A percentile compares a stretch with the other conserved stretches of the same genome.
Evolutionary conservation across 2,329 filamentous ascomycete genomes (phyloP).

Genomic region (Fusarium circinatum): DNA sequence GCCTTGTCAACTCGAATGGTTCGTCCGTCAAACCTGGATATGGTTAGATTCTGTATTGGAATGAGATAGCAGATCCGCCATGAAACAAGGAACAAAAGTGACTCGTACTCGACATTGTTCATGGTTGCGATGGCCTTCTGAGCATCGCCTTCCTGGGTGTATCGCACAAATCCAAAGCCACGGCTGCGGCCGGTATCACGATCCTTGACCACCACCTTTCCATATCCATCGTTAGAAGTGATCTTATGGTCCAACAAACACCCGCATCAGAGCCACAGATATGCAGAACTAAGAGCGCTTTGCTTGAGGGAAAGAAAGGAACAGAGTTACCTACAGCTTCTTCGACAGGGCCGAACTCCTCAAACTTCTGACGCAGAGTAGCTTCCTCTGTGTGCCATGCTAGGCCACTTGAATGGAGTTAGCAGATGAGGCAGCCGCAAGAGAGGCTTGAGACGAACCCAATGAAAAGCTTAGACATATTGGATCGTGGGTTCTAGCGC

Average conservation of each 20-base stretch:
- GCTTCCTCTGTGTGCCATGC: constrained; percentile 97
- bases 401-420: constrained; percentile 74
- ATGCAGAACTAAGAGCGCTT: constrained; percentile 35
- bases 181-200: constrained; percentile 96
- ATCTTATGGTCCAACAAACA: constrained; percentile 22
- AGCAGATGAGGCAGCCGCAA: constrained; percentile 27
- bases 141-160: constrained; percentile 78
- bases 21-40: constrained; percentile 35
- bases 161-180: constrained; percentile 97
- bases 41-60: constrained; percentile 21
- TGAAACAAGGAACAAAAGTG: constrained; percentile 35
- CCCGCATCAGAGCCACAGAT: constrained; percentile 31
- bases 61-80: constrained; percentile 16
- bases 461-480: constrained; percentile 89
- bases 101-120: constrained; percentile 88
- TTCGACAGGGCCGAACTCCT: constrained; percentile 89
- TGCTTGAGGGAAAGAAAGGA: constrained; percentile 33
- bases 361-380: constrained; percentile 89
- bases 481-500: constrained; percentile 39
- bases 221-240: constrained; percentile 33
- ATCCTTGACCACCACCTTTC: constrained; percentile 95
- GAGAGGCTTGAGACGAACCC: constrained; percentile 20
- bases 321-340: constrained; percentile 81
- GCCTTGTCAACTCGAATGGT: constrained; percentile 93
- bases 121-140: constrained; percentile 79